Evolutionary conservation across 345 rosid genomes (phyloP), one percentile per base, ranked within the genome.

Genomic region (Limnanthes douglasii): DNA sequence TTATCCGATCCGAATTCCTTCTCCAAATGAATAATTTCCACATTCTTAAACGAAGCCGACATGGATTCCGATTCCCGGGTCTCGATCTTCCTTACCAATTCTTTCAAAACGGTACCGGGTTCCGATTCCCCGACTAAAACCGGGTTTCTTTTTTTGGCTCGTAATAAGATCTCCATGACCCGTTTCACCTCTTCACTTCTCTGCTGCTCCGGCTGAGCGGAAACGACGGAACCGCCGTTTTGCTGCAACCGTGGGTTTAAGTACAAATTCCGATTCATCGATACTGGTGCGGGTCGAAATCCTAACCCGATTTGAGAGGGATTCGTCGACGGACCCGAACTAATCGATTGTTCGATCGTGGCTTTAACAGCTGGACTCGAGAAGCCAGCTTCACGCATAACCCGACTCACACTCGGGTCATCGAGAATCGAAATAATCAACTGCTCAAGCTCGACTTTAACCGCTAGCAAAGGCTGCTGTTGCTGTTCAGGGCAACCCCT

Each of bases 401-500:
- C 96, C 31, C 94, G 50, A 41, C 98, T 90, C 15, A 90, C 98
- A 51, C 92, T 77, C 1, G 98, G 98, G 66, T 90, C 98, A 57
- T 90, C 98, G 9, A 90, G 82, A 47, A 90, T 84, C 9, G 98
- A 90, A 41, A 90, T 85, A 21, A 90, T 80, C 16, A 90, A 73
- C 70, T 90, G 98, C 25, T 90, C 96, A 3, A 90, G 81, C 86
- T 90, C 96, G 0, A 90, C 96, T 50, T 90, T 90, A 11, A 90
- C 96, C 0, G 98, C 98, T 10, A 90, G 43, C 25, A 90, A 61
- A 2, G 98, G 98, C 54, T 84, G 98, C 47, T 90, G 98, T 45
- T 90, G 98, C 48, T 90, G 98, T 45, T 90, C 95, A 1, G 98
- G 98, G 48, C 98, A 90, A 7, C 98, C 96, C 13, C 98, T 73